Evolutionary conservation across 371 early-diverging fungal species (phyloP), one percentile per base, ranked within the genome.

Genomic region (Haplosporangium sp.): DNA sequence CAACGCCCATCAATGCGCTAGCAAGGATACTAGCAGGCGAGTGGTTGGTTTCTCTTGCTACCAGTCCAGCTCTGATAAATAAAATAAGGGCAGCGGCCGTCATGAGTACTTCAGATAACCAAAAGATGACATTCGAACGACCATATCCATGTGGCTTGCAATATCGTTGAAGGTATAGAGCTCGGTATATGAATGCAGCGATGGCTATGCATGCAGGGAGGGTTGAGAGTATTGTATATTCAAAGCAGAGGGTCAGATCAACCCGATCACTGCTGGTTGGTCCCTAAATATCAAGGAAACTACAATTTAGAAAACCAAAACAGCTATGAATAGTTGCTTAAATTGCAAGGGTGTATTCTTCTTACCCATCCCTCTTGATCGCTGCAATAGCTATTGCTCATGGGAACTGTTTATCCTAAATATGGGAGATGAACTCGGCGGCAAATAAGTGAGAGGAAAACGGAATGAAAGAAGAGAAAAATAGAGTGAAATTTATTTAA

Each of bases 241-340:
- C 74, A 42, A 78, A 78, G 58, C 79, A 78, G 15, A 52, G 70
- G 0, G 79, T 78, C 66, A 78, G 9, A 44, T 78, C 79, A 10
- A 78, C 42, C 2, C 79, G 65, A 0, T 42, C 48, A 17, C 34
- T n/a, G 35, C 61, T 67, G 13, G 74, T 67, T 0, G 79, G 79
- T n/a, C 77, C 77, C 77, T 77, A 39, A 42, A 3, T 48, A 20
- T 19, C 34, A 27, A 15, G 39, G 6, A 58, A 64, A 42, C 48
- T 27, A 27, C 27, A 27, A 27, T 27, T 27, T 27, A 27, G 27
- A 27, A 27, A 27, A 27, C 27, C 27, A 27, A 27, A 27, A 27
- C 27, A 27, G 27, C 27, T 27, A 27, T 27, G 27, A 27, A 27
- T 27, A 27, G 27, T 27, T 27, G 27, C 27, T 27, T 27, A 27